Evolutionary conservation across 176 grass and related monocot genomes (phyloP), one percentile per base, ranked within the genome.

Genomic region (Alopecurus myosuroides): DNA sequence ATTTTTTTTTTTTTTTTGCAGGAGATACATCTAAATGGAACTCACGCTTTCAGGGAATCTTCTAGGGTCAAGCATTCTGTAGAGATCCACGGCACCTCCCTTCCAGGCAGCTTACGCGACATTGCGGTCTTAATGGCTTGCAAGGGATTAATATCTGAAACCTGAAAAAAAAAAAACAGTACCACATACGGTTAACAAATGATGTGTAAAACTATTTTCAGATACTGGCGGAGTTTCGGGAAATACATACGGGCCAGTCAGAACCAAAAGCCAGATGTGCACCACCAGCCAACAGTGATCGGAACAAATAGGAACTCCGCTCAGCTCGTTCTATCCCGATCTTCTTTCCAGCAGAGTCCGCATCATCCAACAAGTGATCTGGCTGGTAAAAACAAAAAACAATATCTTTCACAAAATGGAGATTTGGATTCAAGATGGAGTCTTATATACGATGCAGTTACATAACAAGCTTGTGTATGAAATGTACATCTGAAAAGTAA

Each of bases 21-120:
- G 36, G 36, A 26, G 4, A 14, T 23, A 7, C 34, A 74, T 25
- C 20, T 15, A 11, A n/a, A 82, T 9, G 52, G 46, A 35, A 40
- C 91, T 92, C 89, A 94, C 90, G 91, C 97, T 96, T 91, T 96
- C 50, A 99, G 28, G 30, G 90, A 94, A 41, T 99, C 91, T 20
- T 92, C 86, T 1, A 96, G 84, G 26, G 88, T 28, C 70, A 92
- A 50, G 26, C 93, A 22, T 85, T 99, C 97, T 6, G 61, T 11
- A 10, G 89, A 15, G 70, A 94, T 95, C 97, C 97, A 96, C 26
- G 91, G 86, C n/a, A 7, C 79, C 4, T 94, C 75, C 91, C 87
- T 96, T 23, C 88, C 91, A 74, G 91, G 88, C 45, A 90, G 93
- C 17, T 85, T 70, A 7, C 93, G 85, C 57, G 33, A 77, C 56